Base-by-base conservation (phyloP, 2,329 filamentous ascomycete species). In the Aspergillus ibericus region DNA sequence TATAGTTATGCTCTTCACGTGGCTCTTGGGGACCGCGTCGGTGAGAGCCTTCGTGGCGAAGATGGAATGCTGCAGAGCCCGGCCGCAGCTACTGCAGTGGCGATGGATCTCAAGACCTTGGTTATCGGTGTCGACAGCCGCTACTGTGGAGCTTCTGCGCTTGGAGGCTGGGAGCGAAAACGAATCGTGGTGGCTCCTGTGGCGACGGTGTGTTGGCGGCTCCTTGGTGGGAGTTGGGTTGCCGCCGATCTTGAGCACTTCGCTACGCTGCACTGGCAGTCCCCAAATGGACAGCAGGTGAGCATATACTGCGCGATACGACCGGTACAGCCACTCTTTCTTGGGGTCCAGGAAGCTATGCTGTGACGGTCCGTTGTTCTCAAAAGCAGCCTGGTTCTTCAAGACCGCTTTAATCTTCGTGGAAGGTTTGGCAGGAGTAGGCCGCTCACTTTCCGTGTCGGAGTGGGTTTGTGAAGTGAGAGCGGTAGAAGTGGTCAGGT, bases 201-300 rank as follows among this genome's bases (percentile, higher is more conserved):
- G 67, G 44, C 66, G 66, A 63, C 65, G 63, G 25, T 66, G 64
- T 36, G 60, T 63, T 29, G 59, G 60, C 51, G 59, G 32, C 29
- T 70, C 66, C n/a, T 55, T 51, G 35, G 73, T 73, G 57, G 76
- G 75, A 1, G 73, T 71, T 9, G 74, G 69, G 5, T 79, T 66
- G 0, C 78, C 77, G 51, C 82, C 81, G 58, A 83, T 82, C 63
- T 86, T 86, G 25, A 86, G 75, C 1, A 88, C 75, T 68, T 88
- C 85, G 13, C 82, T 81, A 51, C 81, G 78, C 62, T 83, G 76
- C 20, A 83, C 77, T 12, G 80, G 74, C 10, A 88, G 64, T 12
- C 80, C 80, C 85, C 85, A 88, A 8, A 82, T 79, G n/a, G 80
- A 81, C 4, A 88, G 77, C 56, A 85, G 75, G 49, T 85, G 75